Conservation (phyloP, 148 eudicot species). For the Silene conica region DNA sequence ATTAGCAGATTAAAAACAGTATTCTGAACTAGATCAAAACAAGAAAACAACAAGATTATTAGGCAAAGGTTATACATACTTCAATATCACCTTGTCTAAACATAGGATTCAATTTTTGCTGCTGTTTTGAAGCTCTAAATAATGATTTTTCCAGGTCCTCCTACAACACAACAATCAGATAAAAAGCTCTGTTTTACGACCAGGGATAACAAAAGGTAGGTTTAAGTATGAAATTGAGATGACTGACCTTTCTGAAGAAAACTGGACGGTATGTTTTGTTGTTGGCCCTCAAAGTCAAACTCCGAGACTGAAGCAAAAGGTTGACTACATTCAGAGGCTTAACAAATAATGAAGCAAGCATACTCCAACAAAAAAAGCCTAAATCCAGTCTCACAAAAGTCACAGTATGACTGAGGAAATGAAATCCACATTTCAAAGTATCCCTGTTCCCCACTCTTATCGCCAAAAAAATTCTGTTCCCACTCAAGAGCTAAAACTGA, state of each 20-base stretch:
- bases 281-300: slow-evolving; percentile 60
- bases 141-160: slow-evolving; percentile 87
- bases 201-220: neutral
- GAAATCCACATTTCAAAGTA: neutral
- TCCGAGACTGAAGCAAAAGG: slow-evolving; percentile 56
- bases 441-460: neutral
- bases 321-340: neutral
- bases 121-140: slow-evolving; percentile 57
- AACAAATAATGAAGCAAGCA: no score
- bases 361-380: neutral
- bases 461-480: neutral
- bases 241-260: slow-evolving; percentile 79
- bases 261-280: slow-evolving; percentile 63
- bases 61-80: slow-evolving; percentile 33
- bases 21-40: neutral
- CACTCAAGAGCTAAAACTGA: neutral
- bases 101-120: slow-evolving; percentile 51
- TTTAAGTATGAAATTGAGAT: neutral
- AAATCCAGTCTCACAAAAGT: neutral
- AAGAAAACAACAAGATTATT: neutral
- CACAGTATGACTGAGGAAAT: neutral
- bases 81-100: slow-evolving; percentile 64
- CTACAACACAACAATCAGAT: slow-evolving; percentile 32
- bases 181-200: slow-evolving; percentile 1
- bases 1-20: slow-evolving; percentile 1